phyloP scores from a whole-genome alignment of 768 basidiomycete genomes.

The Lentinus tigrinus region DNA sequence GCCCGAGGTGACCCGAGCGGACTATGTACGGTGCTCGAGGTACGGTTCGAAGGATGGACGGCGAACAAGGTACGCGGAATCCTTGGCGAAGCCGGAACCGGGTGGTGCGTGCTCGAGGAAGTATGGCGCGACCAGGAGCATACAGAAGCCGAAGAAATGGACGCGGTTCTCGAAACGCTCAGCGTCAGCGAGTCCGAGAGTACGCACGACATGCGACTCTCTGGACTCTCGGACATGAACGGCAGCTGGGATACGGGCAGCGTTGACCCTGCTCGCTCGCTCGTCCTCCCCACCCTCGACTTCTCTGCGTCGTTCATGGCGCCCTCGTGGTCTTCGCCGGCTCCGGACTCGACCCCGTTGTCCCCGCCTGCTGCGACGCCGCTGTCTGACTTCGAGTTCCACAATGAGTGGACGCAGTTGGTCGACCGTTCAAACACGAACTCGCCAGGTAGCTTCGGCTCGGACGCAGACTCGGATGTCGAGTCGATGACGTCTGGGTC shows the following conservation, averaged over 20 bases:
- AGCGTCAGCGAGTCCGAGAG: conserved; percentile 17
- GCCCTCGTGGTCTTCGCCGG: conserved; percentile 13
- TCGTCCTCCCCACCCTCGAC: conserved; percentile 77
- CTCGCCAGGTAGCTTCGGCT: conserved; percentile 10
- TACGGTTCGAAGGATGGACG: conserved; percentile 76
- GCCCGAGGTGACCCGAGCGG: conserved; percentile 58
- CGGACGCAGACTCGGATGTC: conserved; percentile 1
- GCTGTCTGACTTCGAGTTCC: conserved; percentile 22
- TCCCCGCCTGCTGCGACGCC: too few relatives aligned
- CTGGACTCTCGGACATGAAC: conserved; percentile 4
- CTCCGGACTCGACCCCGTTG: conserved; percentile 6
- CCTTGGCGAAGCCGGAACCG: conserved; percentile 68
- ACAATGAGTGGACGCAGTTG: conserved; percentile 24
- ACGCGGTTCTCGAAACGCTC: conserved; percentile 29
- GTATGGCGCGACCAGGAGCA: conserved; percentile 24
- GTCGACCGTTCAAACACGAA: conserved; percentile 2
- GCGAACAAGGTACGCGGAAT: conserved; percentile 61
- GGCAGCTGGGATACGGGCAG: conserved; percentile 6
- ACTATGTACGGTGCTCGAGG: conserved; percentile 62
- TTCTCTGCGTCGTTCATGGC: conserved; percentile 53
- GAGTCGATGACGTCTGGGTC: conserved; percentile 19
- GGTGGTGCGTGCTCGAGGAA: conserved; percentile 78
- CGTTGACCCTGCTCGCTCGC: conserved; percentile 62
- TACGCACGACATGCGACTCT: conserved; percentile 1
- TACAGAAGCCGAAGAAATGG: conserved; percentile 23